phyloP scores from a whole-genome alignment of 306 rosid genomes.

The Ormosia semicastrata region DNA sequence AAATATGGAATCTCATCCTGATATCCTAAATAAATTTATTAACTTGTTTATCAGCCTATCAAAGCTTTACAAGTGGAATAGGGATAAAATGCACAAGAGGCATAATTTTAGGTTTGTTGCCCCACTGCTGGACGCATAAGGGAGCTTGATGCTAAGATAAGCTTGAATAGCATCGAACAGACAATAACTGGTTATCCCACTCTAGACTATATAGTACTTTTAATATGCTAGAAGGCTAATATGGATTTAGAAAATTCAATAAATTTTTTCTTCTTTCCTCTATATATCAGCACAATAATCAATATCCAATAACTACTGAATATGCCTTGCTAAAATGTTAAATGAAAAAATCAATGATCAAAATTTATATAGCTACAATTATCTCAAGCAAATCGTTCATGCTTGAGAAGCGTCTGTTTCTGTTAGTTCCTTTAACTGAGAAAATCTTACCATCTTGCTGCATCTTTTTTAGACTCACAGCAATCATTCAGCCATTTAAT shows the following conservation, averaged over 20 bases:
- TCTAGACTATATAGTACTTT: background rate
- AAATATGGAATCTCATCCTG: background rate
- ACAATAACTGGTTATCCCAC: slow-evolving; percentile 5
- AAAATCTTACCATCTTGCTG: slow-evolving; percentile 80
- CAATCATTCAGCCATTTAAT: slow-evolving; percentile 85
- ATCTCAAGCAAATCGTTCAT: slow-evolving; percentile 14
- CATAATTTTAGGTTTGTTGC: background rate
- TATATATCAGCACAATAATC: background rate
- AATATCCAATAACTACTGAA: background rate
- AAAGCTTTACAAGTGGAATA: slow-evolving; percentile 9
- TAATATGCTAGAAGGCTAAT: background rate
- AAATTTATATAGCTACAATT: background rate
- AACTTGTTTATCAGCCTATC: slow-evolving; percentile 1
- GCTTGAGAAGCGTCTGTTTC: slow-evolving; percentile 6
- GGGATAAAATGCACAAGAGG: background rate
- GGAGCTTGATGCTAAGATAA: slow-evolving; percentile 12
- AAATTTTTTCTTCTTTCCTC: background rate
- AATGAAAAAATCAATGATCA: background rate
- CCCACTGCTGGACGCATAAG: background rate
- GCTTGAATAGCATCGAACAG: background rate
- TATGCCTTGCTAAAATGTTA: background rate
- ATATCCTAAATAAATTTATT: slow-evolving; percentile 21
- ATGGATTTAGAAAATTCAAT: background rate
- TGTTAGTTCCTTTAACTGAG: slow-evolving; percentile 13
- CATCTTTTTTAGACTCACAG: slow-evolving; percentile 59